Conservation (phyloP, 495 filamentous ascomycete genomes). For the Tetracladium setigerum region DNA sequence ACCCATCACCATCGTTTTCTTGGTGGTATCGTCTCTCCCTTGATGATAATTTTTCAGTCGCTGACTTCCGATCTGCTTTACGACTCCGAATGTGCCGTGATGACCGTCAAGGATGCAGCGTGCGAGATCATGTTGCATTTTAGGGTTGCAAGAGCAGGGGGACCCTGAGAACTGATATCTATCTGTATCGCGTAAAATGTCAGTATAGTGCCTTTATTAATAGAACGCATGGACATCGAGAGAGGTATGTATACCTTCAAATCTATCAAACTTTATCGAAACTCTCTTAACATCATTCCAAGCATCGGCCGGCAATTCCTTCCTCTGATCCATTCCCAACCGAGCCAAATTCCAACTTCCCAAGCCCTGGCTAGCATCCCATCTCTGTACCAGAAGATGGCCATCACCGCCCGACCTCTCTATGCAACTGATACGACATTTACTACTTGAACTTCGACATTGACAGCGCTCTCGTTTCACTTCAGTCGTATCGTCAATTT, state of each 20-base stretch:
- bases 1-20: conserved; percentile 2
- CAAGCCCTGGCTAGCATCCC: conserved; percentile 7
- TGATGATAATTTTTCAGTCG: conserved; percentile 7
- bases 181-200: conserved; percentile 2
- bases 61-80: conserved; percentile 11
- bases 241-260: conserved; percentile 8
- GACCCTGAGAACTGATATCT: conserved; percentile 7
- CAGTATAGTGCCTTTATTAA: background rate
- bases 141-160: conserved; percentile 7
- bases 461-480: conserved; percentile 8
- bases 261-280: conserved; percentile 9
- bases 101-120: background rate
- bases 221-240: background rate
- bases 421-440: conserved; percentile 4
- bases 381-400: conserved; percentile 2
- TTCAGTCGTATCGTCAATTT: conserved; percentile 10
- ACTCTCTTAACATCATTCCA: conserved; percentile 8
- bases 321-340: conserved; percentile 7
- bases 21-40: conserved; percentile 1
- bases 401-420: conserved; percentile 4
- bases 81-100: conserved; percentile 9
- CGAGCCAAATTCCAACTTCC: conserved; percentile 10
- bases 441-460: conserved; percentile 7
- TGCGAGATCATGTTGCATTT: conserved; percentile 6
- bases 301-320: conserved; percentile 6